These are phyloP conservation scores for Lepiota venenata DNA, from an alignment of 768 basidiomycete species.

Conservation along the genomic window DNA sequence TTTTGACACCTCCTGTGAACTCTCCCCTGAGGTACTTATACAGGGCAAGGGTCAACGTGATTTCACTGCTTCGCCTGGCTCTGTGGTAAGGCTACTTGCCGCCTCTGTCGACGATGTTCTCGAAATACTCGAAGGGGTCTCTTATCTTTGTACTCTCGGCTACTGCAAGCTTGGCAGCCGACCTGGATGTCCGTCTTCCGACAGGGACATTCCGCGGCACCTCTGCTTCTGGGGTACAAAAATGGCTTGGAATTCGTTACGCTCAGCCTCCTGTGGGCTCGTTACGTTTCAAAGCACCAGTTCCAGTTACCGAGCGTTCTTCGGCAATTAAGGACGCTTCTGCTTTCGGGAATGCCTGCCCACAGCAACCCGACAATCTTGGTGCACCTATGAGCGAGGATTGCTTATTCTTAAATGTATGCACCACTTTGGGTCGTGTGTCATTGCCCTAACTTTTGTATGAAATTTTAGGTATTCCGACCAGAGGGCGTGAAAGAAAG, in stretches of 20 bases:
- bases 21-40: too few relatives aligned
- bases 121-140: neutral
- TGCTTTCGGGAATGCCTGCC: conserved; percentile 53
- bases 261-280: conserved; percentile 52
- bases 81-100: neutral
- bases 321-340: conserved; percentile 37
- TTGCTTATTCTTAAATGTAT: conserved; percentile 53
- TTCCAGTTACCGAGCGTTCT: conserved; percentile 31
- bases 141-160: neutral
- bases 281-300: conserved; percentile 56
- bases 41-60: too few relatives aligned
- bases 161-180: conserved; percentile 12
- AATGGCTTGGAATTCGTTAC: conserved; percentile 62
- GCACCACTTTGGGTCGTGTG: conserved; percentile 5
- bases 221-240: conserved; percentile 39
- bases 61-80: too few relatives aligned
- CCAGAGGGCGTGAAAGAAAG: conserved; percentile 23
- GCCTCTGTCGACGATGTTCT: neutral
- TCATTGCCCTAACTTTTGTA: neutral
- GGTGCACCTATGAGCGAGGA: conserved; percentile 49
- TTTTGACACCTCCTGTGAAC: neutral
- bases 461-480: conserved; percentile 29
- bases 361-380: conserved; percentile 37
- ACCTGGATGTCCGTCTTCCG: conserved; percentile 35
- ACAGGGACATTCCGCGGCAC: conserved; percentile 48